These are phyloP conservation scores for Lagenaria siceraria DNA, from an alignment of 306 rosid species.

Conservation along the genomic window DNA sequence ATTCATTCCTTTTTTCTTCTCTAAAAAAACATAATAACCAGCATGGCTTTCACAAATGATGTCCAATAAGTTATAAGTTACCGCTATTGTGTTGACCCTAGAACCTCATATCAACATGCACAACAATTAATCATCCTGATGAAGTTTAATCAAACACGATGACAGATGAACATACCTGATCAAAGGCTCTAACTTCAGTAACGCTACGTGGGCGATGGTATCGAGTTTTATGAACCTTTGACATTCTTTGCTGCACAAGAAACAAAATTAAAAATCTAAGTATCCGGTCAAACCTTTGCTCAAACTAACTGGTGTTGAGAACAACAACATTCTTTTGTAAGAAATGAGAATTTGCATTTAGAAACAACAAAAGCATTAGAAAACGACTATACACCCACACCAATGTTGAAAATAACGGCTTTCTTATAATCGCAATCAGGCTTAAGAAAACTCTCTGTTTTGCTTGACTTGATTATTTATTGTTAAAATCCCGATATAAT, in stretches of 20 bases:
- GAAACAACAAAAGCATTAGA: not conserved
- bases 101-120: not conserved
- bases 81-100: not conserved
- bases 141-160: not conserved
- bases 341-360: not conserved
- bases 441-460: not conserved
- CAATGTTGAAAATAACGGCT: not conserved
- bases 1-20: not conserved
- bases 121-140: not conserved
- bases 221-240: slow-evolving; percentile 12
- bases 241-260: slow-evolving; percentile 29
- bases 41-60: not conserved
- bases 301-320: not conserved
- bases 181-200: slow-evolving; percentile 32
- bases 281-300: not conserved
- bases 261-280: not conserved
- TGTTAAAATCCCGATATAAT: not conserved
- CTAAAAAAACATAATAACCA: not conserved
- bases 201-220: slow-evolving; percentile 11
- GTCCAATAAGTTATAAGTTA: not conserved
- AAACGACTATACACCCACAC: not conserved
- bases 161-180: slow-evolving; percentile 24
- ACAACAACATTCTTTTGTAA: not conserved
- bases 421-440: not conserved
- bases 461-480: not conserved